Percentiles rank a stretch among this genome's conserved stretches.
Conservation (phyloP, 345 rosid genomes). For the Lepidium aucheri region DNA sequence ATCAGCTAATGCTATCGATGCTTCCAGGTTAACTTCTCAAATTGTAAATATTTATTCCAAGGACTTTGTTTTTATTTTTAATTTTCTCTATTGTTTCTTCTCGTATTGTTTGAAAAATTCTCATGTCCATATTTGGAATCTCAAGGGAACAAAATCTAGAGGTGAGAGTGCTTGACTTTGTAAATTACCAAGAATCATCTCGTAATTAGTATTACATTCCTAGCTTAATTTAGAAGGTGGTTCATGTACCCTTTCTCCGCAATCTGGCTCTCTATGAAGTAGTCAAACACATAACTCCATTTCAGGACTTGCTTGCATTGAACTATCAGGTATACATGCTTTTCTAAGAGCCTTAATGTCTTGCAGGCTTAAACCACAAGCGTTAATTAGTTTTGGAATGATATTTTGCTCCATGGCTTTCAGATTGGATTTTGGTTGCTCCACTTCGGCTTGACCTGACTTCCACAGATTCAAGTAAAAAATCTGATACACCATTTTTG, state of each 20-base stretch:
- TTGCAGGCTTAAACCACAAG: not conserved
- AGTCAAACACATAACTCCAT: conserved; percentile 8
- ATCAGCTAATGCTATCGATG: too few species aligned
- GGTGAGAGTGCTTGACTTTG: not conserved
- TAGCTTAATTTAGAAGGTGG: not conserved
- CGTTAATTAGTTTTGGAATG: not conserved
- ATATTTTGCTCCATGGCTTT: not conserved
- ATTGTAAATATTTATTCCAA: too few species aligned
- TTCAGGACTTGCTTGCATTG: conserved; percentile 12
- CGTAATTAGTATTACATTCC: not conserved
- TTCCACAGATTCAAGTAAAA: not conserved
- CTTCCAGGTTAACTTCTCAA: too few species aligned
- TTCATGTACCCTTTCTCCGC: conserved; percentile 1
- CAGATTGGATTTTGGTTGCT: not conserved
- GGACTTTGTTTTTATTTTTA: too few species aligned
- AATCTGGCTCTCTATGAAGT: not conserved
- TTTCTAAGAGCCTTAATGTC: not conserved
- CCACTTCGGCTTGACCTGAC: not conserved
- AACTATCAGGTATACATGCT: not conserved
- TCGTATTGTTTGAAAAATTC: too few species aligned
- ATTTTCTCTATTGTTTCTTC: too few species aligned
- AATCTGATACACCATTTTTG: not conserved
- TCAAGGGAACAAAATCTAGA: not conserved
- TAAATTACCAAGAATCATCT: not conserved
- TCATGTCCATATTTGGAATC: too few species aligned